Base-by-base conservation (phyloP, 1,284 basidiomycete genomes). In the Takashimella tepidaria region DNA sequence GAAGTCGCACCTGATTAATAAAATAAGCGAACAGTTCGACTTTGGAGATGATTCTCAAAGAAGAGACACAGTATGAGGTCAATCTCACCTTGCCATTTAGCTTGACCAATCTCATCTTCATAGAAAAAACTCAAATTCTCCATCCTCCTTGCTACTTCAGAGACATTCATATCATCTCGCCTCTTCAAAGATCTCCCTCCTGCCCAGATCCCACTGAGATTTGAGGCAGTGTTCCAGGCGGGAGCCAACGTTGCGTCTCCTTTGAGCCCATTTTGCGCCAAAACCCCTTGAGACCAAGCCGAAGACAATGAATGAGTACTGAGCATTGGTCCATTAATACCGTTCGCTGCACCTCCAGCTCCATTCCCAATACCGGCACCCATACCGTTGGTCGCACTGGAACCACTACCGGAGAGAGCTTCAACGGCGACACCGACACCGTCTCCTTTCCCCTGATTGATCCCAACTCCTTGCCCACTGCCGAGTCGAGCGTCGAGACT, bases 1-100 rank as follows among this genome's bases (percentile, higher is more conserved):
- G 89, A 92, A 0, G 89, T 89, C 65, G 92, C 89, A 27, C 90
- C 90, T 76, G 54, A 3, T 21, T 37, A 16, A 49, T 23, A 31
- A 45, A n/a, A n/a, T n/a, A n/a, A n/a, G n/a, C n/a, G n/a, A n/a
- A n/a, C n/a, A n/a, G n/a, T n/a, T n/a, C n/a, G n/a, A n/a, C n/a
- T n/a, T n/a, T n/a, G n/a, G n/a, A n/a, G n/a, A n/a, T n/a, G n/a
- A n/a, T n/a, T n/a, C n/a, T n/a, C n/a, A n/a, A n/a, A n/a, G n/a
- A n/a, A n/a, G n/a, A n/a, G n/a, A n/a, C 22, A 44, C 13, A 11
- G 21, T 16, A 31, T n/a, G 21, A n/a, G 2, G n/a, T 21, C n/a
- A 2, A 45, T 61, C 73, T 57, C 51, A 74, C 74, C 74, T 57
- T 76, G 74, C 74, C 74, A 76, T 51, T 76, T 76, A 11, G 76